Evolutionary conservation across 2,329 filamentous ascomycete genomes (phyloP), one percentile per base, ranked within the genome.

Genomic region (Beauveria asiatica): DNA sequence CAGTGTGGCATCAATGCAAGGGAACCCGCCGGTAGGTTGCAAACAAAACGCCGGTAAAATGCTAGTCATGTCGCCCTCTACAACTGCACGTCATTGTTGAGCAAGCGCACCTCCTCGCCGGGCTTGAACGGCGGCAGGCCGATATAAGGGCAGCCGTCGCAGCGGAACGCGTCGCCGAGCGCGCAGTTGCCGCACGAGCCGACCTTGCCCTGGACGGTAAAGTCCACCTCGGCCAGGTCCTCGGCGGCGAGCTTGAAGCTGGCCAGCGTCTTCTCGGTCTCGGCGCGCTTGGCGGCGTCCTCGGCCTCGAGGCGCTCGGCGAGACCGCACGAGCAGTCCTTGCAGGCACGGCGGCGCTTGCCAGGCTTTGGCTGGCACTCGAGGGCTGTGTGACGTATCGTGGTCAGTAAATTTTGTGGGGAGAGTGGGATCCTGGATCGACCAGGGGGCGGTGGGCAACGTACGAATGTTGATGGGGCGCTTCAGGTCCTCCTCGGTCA

Each of bases 121-220:
- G 92, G 92, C 80, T 97, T 96, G 80, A 99, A 99, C 5, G 94
- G 89, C 16, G 94, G 94, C 66, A 99, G 81, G 5, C 92, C 92
- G 68, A 96, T 89, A 71, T 94, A 96, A 1, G 92, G 92, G 68
- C 81, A 83, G 27, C 79, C 84, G 54, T 85, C 85, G 71, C 88
- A 90, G 45, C 88, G 80, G 76, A 92, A 92, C 3, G 94, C 93
- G 73, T 97, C 93, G 55, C 94, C 94, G 17, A 99, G 80, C 30
- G 92, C 88, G 74, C 94, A 97, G 75, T 93, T 97, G 30, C 91
- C 91, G 73, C 94, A 99, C 19, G 90, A 95, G 59, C 94, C 93
- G 6, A 93, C 90, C 78, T 97, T 97, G 67, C 94, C 94, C 74
- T 96, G 83, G n/a, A 97, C 90, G 0, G 94, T 99, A 71, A 99